Evolutionary conservation across 352 stramenopile species (phyloP).

Genomic region (Phytophthora multivora): DNA sequence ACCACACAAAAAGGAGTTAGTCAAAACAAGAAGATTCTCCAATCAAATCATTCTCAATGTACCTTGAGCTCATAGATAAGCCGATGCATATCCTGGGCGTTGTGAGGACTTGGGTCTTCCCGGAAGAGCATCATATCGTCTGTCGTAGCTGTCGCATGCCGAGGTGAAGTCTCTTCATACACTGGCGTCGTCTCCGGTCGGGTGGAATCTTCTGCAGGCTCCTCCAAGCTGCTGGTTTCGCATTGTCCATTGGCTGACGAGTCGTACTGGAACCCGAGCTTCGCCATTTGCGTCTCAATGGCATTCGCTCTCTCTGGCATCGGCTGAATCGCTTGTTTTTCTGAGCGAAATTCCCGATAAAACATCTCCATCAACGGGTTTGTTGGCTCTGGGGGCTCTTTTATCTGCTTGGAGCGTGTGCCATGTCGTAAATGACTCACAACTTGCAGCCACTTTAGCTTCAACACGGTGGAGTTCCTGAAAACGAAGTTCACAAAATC

Average conservation of each 20-base stretch:
- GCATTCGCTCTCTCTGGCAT: constrained; percentile 48
- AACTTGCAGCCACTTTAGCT: constrained; percentile 54
- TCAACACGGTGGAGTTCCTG: constrained; percentile 50
- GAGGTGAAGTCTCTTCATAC: neutral
- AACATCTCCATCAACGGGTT: constrained; percentile 35
- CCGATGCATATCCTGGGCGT: constrained; percentile 51
- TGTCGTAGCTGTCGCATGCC: neutral
- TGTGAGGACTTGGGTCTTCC: constrained; percentile 16
- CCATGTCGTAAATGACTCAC: constrained; percentile 53
- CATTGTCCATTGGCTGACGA: constrained; percentile 11
- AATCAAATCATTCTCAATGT: neutral
- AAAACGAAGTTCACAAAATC: constrained; percentile 73
- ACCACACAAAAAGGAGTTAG: neutral
- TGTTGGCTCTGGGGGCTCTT: neutral
- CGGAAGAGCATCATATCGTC: constrained; percentile 40
- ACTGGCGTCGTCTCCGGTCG: constrained; percentile 23
- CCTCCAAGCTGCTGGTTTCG: neutral
- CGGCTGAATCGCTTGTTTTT: constrained; percentile 3
- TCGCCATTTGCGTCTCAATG: constrained; percentile 45
- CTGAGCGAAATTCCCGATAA: constrained; percentile 42
- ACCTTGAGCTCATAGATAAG: constrained; percentile 78
- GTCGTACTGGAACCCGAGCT: constrained; percentile 53
- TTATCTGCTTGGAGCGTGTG: constrained; percentile 1
- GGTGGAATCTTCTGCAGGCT: neutral
- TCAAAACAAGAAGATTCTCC: neutral